A percentile compares a stretch with the other conserved stretches of the same genome.
Conservation (phyloP, 768 basidiomycete genomes). For the Lyophyllum semitale region DNA sequence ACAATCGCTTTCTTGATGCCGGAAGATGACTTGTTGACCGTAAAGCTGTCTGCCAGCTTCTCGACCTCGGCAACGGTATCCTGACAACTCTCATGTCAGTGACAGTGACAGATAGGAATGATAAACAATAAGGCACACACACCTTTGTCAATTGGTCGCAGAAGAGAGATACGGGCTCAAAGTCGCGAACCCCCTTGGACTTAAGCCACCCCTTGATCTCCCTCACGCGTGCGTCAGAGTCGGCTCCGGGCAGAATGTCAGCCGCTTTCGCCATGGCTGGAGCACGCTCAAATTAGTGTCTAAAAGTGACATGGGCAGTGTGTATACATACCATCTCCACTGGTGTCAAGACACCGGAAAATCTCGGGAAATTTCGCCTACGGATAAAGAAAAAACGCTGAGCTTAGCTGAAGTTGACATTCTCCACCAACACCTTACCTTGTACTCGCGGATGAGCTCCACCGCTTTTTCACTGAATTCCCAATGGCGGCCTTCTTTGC, state of each 20-base stretch:
- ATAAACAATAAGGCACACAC: conserved; percentile 4
- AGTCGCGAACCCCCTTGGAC: conserved; percentile 80
- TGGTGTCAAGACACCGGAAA: conserved; percentile 68
- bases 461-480: conserved; percentile 91
- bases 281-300: conserved; percentile 6
- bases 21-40: conserved; percentile 54
- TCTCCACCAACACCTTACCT: conserved; percentile 41
- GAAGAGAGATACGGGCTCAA: conserved; percentile 90
- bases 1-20: conserved; percentile 91
- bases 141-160: conserved; percentile 93
- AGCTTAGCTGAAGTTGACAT: neutral
- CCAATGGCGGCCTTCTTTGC: conserved; percentile 84
- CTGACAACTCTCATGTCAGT: conserved; percentile 39
- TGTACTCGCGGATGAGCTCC: conserved; percentile 81
- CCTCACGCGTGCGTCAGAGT: conserved; percentile 70
- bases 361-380: conserved; percentile 84
- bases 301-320: neutral
- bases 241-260: conserved; percentile 51
- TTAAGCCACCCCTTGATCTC: conserved; percentile 89
- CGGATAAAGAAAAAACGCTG: neutral
- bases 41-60: conserved; percentile 68
- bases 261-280: conserved; percentile 77
- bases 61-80: conserved; percentile 82
- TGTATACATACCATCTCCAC: conserved; percentile 65
- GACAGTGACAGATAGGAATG: neutral